These are phyloP conservation scores for Geosiphon pyriformis DNA, from an alignment of 192 early-diverging fungal genomes.

Conservation along the genomic window DNA sequence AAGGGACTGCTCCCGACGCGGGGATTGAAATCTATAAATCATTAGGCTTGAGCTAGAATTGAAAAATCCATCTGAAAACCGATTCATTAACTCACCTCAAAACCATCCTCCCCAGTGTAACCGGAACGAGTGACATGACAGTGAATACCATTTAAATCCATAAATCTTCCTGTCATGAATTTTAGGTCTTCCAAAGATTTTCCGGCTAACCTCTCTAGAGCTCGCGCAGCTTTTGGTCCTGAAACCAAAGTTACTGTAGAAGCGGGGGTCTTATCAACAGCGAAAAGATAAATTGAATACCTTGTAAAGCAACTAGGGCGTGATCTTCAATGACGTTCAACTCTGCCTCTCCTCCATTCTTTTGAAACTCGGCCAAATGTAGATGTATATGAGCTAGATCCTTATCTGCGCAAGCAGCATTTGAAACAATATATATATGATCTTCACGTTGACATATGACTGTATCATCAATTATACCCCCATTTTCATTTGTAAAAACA, in stretches of 20 bases:
- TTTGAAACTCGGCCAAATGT: constrained; percentile 74
- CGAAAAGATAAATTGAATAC: constrained; percentile 17
- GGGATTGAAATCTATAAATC: constrained; percentile 78
- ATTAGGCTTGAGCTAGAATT: too few relatives aligned
- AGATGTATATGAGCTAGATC: constrained; percentile 84
- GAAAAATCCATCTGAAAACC: too few relatives aligned
- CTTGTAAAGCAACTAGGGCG: constrained; percentile 89
- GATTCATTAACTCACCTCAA: too few relatives aligned
- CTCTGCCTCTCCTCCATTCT: constrained; percentile 86
- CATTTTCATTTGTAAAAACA: constrained; percentile 91
- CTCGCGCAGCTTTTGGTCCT: constrained; percentile 71
- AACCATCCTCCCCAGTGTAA: constrained; percentile 99
- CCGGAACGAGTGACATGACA: constrained; percentile 92
- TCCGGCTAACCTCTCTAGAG: constrained; percentile 54
- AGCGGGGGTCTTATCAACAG: neutral
- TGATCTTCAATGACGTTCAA: constrained; percentile 81
- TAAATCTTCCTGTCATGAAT: constrained; percentile 80
- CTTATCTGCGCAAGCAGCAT: constrained; percentile 96
- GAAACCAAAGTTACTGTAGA: neutral
- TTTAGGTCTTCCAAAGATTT: constrained; percentile 64
- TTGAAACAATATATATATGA: constrained; percentile 87
- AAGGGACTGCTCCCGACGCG: constrained; percentile 54
- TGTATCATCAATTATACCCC: constrained; percentile 98
- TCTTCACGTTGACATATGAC: constrained; percentile 85
- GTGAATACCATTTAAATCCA: constrained; percentile 71